Percentiles rank a stretch among this genome's conserved stretches.
phyloP scores from a whole-genome alignment of 1,139 yeast genomes.

The Candida tropicalis region DNA sequence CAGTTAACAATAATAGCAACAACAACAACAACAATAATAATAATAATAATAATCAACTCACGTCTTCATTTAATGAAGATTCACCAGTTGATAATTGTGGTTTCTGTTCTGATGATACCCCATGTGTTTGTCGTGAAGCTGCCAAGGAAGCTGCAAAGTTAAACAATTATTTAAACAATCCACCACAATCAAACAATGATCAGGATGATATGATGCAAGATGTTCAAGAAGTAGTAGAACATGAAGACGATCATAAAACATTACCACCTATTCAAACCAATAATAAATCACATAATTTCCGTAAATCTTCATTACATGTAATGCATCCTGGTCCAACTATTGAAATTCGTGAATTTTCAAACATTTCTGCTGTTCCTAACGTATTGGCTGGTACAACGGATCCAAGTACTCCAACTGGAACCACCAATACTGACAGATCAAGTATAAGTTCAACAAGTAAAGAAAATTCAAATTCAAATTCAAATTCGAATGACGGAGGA shows the following conservation, averaged over 20 bases:
- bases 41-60: conserved; percentile 1
- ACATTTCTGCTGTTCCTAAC: conserved; percentile 44
- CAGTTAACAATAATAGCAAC: not conserved
- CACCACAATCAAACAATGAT: conserved; percentile 13
- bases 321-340: conserved; percentile 70
- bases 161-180: conserved; percentile 28
- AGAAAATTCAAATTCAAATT: conserved; percentile 16
- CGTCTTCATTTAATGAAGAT: conserved; percentile 33
- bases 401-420: conserved; percentile 7
- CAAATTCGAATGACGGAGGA: conserved; percentile 33
- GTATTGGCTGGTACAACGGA: conserved; percentile 23
- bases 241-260: conserved; percentile 24
- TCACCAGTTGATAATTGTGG: conserved; percentile 84
- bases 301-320: conserved; percentile 52
- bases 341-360: conserved; percentile 49
- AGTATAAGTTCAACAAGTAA: conserved; percentile 10
- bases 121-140: conserved; percentile 89
- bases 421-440: conserved; percentile 4
- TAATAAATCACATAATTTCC: conserved; percentile 20
- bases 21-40: conserved; percentile 12
- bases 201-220: conserved; percentile 17
- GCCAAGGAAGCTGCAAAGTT: conserved; percentile 58
- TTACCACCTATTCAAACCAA: conserved; percentile 41
- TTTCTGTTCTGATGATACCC: conserved; percentile 88
- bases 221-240: conserved; percentile 18